A percentile compares a stretch with the other conserved stretches of the same genome.
Conservation (phyloP, 768 basidiomycete species). For the Lactifluus subvellereus region DNA sequence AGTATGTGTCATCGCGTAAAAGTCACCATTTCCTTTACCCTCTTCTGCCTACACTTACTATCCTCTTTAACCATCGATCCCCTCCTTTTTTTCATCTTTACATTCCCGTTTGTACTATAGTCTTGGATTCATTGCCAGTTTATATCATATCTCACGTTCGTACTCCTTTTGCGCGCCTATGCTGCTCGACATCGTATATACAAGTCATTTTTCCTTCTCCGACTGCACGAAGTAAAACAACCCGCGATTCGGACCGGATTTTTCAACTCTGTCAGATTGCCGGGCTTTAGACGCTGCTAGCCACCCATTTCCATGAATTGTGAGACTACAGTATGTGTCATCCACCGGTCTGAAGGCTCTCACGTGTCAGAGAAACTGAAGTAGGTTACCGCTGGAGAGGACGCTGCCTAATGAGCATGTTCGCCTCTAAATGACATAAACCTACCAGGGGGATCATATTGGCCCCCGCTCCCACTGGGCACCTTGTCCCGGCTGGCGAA, state of each 20-base stretch:
- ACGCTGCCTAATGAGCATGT: neutral
- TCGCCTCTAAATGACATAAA: neutral
- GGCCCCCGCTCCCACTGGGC: conserved; percentile 12
- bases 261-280: neutral
- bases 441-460: neutral
- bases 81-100: neutral
- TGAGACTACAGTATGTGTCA: neutral
- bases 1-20: conserved; percentile 55
- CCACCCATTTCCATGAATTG: neutral
- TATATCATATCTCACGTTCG: conserved; percentile 6
- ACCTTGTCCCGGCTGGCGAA: neutral
- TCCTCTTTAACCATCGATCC: neutral
- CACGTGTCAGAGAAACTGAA: neutral
- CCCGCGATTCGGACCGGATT: neutral
- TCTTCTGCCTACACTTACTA: conserved; percentile 10
- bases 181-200: conserved; percentile 9
- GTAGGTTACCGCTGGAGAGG: neutral
- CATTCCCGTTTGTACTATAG: conserved; percentile 13
- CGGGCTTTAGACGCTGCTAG: neutral
- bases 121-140: conserved; percentile 16
- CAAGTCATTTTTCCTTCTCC: neutral
- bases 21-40: conserved; percentile 22
- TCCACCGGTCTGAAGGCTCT: neutral
- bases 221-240: neutral
- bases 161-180: conserved; percentile 4